Base-by-base conservation (phyloP, 2,329 filamentous ascomycete species). In the Seiridium unicorne region DNA sequence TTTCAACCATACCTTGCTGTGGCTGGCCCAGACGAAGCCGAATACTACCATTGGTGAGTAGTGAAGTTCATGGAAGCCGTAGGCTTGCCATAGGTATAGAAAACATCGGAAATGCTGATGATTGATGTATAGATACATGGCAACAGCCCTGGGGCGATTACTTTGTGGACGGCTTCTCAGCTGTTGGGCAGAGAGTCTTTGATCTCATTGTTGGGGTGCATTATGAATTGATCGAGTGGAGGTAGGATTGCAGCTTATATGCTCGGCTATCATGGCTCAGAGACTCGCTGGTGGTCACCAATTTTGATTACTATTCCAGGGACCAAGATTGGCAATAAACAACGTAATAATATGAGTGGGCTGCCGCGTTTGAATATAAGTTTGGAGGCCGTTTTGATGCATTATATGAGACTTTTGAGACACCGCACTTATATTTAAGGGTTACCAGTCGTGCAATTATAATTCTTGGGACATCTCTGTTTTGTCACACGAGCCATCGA, bases 11-110 rank as follows among this genome's bases (percentile, higher is more conserved):
- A 72, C 75, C 11, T 69, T 79, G 63, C 69, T 74, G 56, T 72
- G 73, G 64, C 69, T 80, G 11, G 79, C 77, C 61, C 63, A 58
- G 62, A 71, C 65, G 5, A 81, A 81, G 68, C 76, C 78, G 2
- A 63, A 66, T 32, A 74, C 75, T 2, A 79, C 71, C 2, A 70
- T 68, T 56, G 68, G 70, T 72, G 44, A 66, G 67, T 66, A 60
- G 18, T n/a, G 10, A 6, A 10, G 5, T 53, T 18, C n/a, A 53
- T 3, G 11, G 8, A 18, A 18, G 7, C 8, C 18, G 46, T 8
- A 18, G 13, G 7, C 7, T 18, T 18, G 46, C 18, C 13, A 31
- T 4, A 42, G 1, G 18, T 55, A n/a, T 9, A 34, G 3, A 40
- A 7, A 4, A 8, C 1, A n/a, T 7, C 32, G 35, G 13, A 26